Percentiles rank a stretch among this genome's conserved stretches.
Evolutionary conservation across 352 stramenopile species (phyloP).

Genomic region (Pythium monospermum): DNA sequence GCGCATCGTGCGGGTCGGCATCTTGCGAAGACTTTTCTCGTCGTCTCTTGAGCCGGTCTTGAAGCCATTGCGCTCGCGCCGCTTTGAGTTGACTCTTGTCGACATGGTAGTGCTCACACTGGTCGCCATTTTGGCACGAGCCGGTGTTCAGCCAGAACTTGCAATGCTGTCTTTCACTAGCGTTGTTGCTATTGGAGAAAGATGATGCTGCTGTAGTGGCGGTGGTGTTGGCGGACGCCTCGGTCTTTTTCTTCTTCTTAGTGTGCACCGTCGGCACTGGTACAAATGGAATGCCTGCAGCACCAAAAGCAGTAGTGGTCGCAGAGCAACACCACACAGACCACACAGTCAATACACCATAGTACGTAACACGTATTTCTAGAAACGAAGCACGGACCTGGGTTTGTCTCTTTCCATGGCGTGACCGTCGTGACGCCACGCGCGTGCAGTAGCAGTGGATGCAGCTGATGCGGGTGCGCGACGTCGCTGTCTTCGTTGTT

Average conservation of each 20-base stretch:
- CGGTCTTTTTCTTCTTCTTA: background rate
- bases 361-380: too few relatives aligned
- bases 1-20: slow-evolving; percentile 57
- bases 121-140: slow-evolving; percentile 57
- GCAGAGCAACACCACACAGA: too few relatives aligned
- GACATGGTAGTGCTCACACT: slow-evolving; percentile 64
- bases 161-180: slow-evolving; percentile 29
- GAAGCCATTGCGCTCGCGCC: slow-evolving; percentile 53
- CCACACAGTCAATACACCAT: too few relatives aligned
- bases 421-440: slow-evolving; percentile 19
- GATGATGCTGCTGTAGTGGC: background rate
- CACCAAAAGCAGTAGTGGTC: too few relatives aligned
- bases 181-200: slow-evolving; percentile 9
- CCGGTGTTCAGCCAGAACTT: slow-evolving; percentile 86
- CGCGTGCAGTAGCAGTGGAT: slow-evolving; percentile 17
- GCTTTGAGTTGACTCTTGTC: slow-evolving; percentile 37
- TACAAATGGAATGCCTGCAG: slow-evolving; percentile 51
- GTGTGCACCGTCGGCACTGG: slow-evolving; percentile 39
- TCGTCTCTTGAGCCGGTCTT: slow-evolving; percentile 56
- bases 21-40: slow-evolving; percentile 45
- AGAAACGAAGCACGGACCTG: too few relatives aligned
- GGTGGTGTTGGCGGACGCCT: background rate
- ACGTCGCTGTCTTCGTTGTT: background rate
- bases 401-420: slow-evolving; percentile 52
- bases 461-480: background rate